These are phyloP conservation scores for Lecanoromycetidae sp. DNA, from an alignment of 2,329 filamentous ascomycete genomes.

Conservation along the genomic window DNA sequence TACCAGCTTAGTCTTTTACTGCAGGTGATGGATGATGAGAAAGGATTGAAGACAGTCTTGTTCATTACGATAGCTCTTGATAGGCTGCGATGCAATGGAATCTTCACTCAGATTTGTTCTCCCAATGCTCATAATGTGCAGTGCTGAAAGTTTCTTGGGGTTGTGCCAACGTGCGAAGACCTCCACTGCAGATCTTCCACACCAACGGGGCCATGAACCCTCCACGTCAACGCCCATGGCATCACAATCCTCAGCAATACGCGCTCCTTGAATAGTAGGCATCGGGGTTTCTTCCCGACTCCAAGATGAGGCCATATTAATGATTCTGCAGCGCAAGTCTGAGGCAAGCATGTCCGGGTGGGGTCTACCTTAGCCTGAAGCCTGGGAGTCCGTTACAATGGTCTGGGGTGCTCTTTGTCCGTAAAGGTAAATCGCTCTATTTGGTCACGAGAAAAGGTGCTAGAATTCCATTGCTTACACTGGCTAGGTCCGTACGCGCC, in stretches of 20 bases:
- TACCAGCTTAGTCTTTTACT: too few relatives aligned
- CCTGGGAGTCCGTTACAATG: conserved; percentile 71
- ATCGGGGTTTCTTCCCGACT: background rate
- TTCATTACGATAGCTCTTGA: too few relatives aligned
- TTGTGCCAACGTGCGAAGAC: too few relatives aligned
- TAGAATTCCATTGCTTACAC: conserved; percentile 7
- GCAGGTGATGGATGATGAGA: too few relatives aligned
- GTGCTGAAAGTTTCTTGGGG: too few relatives aligned
- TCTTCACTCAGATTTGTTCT: too few relatives aligned
- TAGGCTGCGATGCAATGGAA: too few relatives aligned
- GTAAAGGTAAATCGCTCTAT: conserved; percentile 51
- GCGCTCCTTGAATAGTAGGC: conserved; percentile 16
- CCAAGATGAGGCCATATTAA: background rate
- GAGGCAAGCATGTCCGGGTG: conserved; percentile 70
- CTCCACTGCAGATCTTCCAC: background rate
- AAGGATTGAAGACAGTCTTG: too few relatives aligned
- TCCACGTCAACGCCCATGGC: conserved; percentile 10
- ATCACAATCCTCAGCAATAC: conserved; percentile 11
- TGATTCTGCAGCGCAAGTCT: conserved; percentile 54
- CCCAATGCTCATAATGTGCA: too few relatives aligned
- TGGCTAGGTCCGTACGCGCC: conserved; percentile 70
- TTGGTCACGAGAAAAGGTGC: conserved; percentile 10
- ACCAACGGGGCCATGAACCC: conserved; percentile 9
- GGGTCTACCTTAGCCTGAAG: conserved; percentile 74
- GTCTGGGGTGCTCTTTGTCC: conserved; percentile 85